Base-by-base conservation (phyloP, 2,329 filamentous ascomycete genomes). In the Diaporthe citrichinensis region DNA sequence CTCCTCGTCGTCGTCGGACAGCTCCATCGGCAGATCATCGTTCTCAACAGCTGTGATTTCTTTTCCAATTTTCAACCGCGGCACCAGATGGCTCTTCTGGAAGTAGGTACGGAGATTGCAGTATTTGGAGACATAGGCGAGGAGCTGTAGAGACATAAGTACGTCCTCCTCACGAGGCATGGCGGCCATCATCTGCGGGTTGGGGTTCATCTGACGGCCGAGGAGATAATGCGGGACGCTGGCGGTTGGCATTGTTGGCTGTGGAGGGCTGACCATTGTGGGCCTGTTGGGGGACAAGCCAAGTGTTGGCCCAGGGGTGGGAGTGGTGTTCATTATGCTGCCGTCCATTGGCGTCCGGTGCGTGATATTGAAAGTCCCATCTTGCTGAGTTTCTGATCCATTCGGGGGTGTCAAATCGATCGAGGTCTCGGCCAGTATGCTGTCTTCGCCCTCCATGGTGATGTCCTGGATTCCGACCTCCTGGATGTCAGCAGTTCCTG, bases 111-210 rank as follows among this genome's bases (percentile, higher is more conserved):
- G 92, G 41, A 99, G 90, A 80, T 98, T 97, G 88, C 97, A 98
- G 85, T 99, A 99, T 84, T 99, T 99, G 34, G 96, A 98, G 74
- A 99, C 96, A 83, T 99, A 99, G 23, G 97, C 97, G 61, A 99
- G 90, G 28, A 99, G 91, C 84, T 99, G 97, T 51, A 99, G 89
- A 8, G 97, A 98, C 96, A 99, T 98, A 78, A 99, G 88, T 3
- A 99, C 97, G 81, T 99, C 97, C 84, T 99, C 97, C 80, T 99
- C 97, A 69, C 97, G 92, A 14, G 97, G 97, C 94, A 98, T 98
- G 15, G 95, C 94, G 39, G 96, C 94, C 44, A 98, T 87, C 80
- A 97, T 93, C 79, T 93, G 92, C 23, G 93, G 90, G 80, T 92
- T 91, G 36, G 94, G 91, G 51, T 92, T 89, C 71, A 93, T 85